Percentiles rank a stretch among this genome's conserved stretches.
These are phyloP conservation scores for Eucalyptus paniculata DNA, from an alignment of 345 rosid genomes.

Conservation along the genomic window DNA sequence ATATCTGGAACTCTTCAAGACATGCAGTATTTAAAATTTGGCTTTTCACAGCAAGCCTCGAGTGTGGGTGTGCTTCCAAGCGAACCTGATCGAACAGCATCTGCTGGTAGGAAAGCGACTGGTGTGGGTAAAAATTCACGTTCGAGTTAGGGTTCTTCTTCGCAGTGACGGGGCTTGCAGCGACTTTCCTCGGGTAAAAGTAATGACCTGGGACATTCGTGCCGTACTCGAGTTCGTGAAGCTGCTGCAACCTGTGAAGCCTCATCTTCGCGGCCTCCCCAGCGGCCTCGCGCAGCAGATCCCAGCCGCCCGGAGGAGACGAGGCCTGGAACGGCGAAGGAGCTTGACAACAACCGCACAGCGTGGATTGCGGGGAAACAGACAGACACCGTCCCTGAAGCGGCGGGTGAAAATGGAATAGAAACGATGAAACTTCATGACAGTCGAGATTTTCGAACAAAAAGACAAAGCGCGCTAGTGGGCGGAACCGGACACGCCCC, in stretches of 20 bases:
- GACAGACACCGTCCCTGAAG: neutral
- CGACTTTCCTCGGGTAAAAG: conserved; percentile 5
- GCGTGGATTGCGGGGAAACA: conserved; percentile 5
- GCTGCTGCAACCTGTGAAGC: neutral
- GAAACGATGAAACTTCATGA: neutral
- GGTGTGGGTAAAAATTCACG: conserved; percentile 2
- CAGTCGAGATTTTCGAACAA: neutral
- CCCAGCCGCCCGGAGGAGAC: neutral
- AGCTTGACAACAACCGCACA: neutral
- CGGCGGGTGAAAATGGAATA: neutral
- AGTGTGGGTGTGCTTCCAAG: neutral
- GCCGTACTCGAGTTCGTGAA: neutral
- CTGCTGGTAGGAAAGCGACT: conserved; percentile 35
- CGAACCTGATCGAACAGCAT: conserved; percentile 47
- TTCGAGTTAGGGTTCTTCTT: conserved; percentile 8
- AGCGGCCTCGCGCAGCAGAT: neutral
- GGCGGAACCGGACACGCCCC: neutral
- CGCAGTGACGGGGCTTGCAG: conserved; percentile 10
- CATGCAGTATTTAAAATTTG: neutral
- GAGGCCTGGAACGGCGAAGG: neutral
- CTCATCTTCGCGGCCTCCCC: neutral
- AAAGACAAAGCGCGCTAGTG: neutral
- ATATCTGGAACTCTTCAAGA: neutral
- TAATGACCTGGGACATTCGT: conserved; percentile 8
- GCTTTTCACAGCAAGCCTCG: neutral